Evolutionary conservation across 495 filamentous ascomycete genomes (phyloP).

Genomic region (Lepraria neglecta): DNA sequence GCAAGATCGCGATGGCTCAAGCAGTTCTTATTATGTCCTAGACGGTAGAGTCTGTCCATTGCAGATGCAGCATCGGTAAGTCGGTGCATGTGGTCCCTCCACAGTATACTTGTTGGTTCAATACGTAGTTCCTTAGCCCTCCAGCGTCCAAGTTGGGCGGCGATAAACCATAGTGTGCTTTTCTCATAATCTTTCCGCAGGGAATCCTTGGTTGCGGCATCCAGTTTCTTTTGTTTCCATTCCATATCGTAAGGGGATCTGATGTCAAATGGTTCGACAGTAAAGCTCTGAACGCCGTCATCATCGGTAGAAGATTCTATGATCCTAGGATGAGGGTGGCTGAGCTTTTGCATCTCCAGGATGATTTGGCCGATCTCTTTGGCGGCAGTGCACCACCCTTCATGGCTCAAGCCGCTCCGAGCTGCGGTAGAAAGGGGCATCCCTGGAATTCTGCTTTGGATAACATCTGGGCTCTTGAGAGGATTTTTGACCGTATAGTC

Average conservation of each 20-base stretch:
- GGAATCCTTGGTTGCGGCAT: neutral
- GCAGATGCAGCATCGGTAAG: constrained; percentile 1
- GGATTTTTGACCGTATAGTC: constrained; percentile 33
- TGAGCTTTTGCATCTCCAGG: constrained; percentile 8
- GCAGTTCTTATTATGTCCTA: constrained; percentile 32
- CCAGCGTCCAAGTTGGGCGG: constrained; percentile 16
- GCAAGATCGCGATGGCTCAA: constrained; percentile 31
- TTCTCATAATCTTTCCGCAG: neutral
- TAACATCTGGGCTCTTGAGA: constrained; percentile 3
- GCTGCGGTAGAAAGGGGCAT: neutral
- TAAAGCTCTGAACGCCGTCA: constrained; percentile 4
- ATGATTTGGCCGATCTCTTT: constrained; percentile 8
- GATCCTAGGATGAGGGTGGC: constrained; percentile 1
- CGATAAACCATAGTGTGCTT: constrained; percentile 8
- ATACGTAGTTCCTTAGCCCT: neutral
- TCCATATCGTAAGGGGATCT: neutral
- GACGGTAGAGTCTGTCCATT: neutral
- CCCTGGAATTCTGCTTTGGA: constrained; percentile 10
- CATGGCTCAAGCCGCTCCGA: neutral
- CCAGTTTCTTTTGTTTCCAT: constrained; percentile 7
- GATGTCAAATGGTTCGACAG: constrained; percentile 11
- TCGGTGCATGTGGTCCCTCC: neutral
- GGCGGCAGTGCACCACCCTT: constrained; percentile 8
- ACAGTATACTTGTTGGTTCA: neutral
- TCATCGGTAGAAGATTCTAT: neutral